Evolutionary conservation across 352 stramenopile genomes (phyloP).

Genomic region (Pythium phragmiticola): DNA sequence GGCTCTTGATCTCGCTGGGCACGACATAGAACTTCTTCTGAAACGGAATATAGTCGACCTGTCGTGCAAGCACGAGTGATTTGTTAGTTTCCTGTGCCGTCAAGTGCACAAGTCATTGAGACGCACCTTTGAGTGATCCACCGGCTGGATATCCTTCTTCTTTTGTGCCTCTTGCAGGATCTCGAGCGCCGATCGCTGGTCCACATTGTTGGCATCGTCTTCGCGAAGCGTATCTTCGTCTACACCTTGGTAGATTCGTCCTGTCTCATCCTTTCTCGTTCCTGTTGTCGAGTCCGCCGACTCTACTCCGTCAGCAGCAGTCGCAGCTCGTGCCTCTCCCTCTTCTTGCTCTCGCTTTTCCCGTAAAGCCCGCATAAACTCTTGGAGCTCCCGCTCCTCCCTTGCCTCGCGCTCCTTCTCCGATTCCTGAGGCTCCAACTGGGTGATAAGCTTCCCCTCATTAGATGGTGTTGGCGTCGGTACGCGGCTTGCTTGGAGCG

Average conservation of each 20-base stretch:
- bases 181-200: conserved; percentile 84
- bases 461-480: not conserved
- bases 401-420: conserved; percentile 64
- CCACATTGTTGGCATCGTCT: conserved; percentile 59
- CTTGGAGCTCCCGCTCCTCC: conserved; percentile 77
- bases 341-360: conserved; percentile 66
- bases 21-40: conserved; percentile 99
- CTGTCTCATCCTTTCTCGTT: conserved; percentile 62
- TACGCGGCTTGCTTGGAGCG: not conserved
- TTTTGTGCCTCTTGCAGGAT: conserved; percentile 90
- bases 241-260: conserved; percentile 80
- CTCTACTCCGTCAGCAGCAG: not conserved
- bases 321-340: conserved; percentile 16
- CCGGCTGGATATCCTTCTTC: conserved; percentile 93
- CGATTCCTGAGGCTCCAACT: conserved; percentile 37
- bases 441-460: not conserved
- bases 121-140: conserved; percentile 89
- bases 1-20: conserved; percentile 89
- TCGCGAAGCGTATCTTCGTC: conserved; percentile 86
- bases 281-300: not conserved
- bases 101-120: not conserved
- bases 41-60: conserved; percentile 96
- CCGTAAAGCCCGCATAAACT: conserved; percentile 86
- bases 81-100: not conserved
- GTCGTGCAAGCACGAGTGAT: not conserved